These are phyloP conservation scores for Torulaspora pretoriensis DNA, from an alignment of 1,139 yeast species.

Conservation along the genomic window DNA sequence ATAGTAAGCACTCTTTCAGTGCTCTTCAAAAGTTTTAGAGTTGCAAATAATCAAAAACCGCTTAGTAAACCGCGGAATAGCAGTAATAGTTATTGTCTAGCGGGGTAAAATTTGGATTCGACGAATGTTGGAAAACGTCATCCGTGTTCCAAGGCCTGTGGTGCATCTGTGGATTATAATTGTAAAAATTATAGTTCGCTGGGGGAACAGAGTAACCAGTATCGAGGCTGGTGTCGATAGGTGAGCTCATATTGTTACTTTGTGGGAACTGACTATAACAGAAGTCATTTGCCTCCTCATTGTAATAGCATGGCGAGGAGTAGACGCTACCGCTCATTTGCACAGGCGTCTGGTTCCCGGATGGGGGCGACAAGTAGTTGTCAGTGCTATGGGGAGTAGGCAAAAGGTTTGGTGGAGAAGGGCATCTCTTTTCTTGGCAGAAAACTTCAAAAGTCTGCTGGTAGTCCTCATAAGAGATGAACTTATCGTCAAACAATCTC, in stretches of 20 bases:
- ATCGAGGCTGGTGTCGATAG: constrained; percentile 15
- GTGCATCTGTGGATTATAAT: constrained; percentile 15
- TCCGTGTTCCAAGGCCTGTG: constrained; percentile 19
- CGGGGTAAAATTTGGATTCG: constrained; percentile 10
- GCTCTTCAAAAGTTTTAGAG: not conserved
- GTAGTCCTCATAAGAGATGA: constrained; percentile 30
- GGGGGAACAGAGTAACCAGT: constrained; percentile 9
- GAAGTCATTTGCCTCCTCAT: constrained; percentile 20
- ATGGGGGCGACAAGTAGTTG: constrained; percentile 15
- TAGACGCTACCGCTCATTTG: constrained; percentile 18
- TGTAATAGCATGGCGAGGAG: constrained; percentile 28
- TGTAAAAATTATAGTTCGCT: constrained; percentile 13
- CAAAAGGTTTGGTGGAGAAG: constrained; percentile 14
- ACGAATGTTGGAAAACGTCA: constrained; percentile 11
- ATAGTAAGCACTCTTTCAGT: not conserved
- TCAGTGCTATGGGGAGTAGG: constrained; percentile 23
- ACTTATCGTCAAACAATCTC: constrained; percentile 36
- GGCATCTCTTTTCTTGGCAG: constrained; percentile 20
- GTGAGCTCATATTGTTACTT: constrained; percentile 16
- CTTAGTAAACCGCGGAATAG: constrained; percentile 17
- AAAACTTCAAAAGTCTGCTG: constrained; percentile 26
- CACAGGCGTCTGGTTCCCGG: constrained; percentile 26
- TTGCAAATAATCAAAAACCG: constrained; percentile 4
- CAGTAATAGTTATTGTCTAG: constrained; percentile 15
- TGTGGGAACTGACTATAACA: constrained; percentile 16